Evolutionary conservation across 163 green algal genomes (phyloP).

Genomic region (Scenedesmus sp.): DNA sequence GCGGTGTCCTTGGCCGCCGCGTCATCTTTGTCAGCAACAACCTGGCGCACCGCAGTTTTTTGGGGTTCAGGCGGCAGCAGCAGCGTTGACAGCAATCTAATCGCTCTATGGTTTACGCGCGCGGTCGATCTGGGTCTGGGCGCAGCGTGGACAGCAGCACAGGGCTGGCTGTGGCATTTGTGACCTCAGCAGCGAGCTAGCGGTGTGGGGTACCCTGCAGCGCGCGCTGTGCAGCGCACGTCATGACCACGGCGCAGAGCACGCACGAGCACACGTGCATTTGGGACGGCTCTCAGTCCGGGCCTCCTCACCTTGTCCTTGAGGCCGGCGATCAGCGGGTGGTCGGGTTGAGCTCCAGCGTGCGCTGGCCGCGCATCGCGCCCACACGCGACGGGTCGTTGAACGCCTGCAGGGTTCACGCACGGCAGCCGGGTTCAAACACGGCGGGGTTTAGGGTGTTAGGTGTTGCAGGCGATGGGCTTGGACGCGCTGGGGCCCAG

Average conservation of each 20-base stretch:
- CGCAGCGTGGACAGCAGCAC: no score
- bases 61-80: background rate
- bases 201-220: no score
- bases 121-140: no score
- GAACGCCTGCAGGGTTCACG: slow-evolving; percentile 65
- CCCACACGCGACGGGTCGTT: slow-evolving; percentile 46
- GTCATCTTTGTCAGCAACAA: slow-evolving; percentile 55
- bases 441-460: background rate
- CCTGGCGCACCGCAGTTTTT: slow-evolving; percentile 33
- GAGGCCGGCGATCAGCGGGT: slow-evolving; percentile 82
- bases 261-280: no score
- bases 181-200: no score
- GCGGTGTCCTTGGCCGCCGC: slow-evolving; percentile 67
- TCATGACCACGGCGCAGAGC: no score
- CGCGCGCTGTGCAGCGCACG: no score
- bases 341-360: slow-evolving; percentile 98
- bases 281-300: no score
- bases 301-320: slow-evolving; percentile 82
- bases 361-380: slow-evolving; percentile 82
- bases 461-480: no score
- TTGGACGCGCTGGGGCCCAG: no score
- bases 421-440: background rate
- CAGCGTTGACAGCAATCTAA: background rate
- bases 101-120: no score
- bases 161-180: no score